Conservation (phyloP, 1,284 basidiomycete species). For the Cystobasidium slooffiae region DNA sequence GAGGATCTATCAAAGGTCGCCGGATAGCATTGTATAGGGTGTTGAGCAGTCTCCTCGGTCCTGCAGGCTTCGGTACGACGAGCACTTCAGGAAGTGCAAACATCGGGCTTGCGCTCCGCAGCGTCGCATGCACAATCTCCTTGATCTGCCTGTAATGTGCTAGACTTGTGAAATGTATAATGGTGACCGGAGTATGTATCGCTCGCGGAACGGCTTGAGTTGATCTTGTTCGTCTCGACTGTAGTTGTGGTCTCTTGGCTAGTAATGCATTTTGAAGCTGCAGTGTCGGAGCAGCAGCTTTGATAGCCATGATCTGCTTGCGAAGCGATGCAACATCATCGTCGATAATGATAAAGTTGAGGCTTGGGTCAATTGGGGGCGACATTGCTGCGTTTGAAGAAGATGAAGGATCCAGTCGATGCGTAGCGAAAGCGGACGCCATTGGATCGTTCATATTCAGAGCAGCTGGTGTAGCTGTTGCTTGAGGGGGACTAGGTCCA, state of each 20-base stretch:
- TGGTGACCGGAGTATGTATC: constrained; percentile 58
- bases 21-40: constrained; percentile 83
- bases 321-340: constrained; percentile 67
- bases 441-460: constrained; percentile 20
- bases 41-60: constrained; percentile 85
- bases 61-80: constrained; percentile 92
- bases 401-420: not conserved
- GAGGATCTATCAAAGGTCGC: constrained; percentile 82
- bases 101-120: constrained; percentile 60
- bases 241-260: constrained; percentile 74
- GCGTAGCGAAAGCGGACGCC: not conserved
- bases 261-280: constrained; percentile 46
- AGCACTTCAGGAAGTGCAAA: constrained; percentile 74
- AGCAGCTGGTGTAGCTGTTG: constrained; percentile 23
- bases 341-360: constrained; percentile 78
- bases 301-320: constrained; percentile 26
- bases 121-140: constrained; percentile 75
- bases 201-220: constrained; percentile 64
- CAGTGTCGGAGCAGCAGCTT: constrained; percentile 43
- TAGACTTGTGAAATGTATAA: constrained; percentile 88
- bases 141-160: constrained; percentile 84
- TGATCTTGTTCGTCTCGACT: constrained; percentile 70
- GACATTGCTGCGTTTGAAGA: not conserved
- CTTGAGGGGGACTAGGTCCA: constrained; percentile 25
- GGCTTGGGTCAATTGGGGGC: constrained; percentile 36